Evolutionary conservation across 2,329 filamentous ascomycete species (phyloP).

Genomic region (Arthrobotrys iridis): DNA sequence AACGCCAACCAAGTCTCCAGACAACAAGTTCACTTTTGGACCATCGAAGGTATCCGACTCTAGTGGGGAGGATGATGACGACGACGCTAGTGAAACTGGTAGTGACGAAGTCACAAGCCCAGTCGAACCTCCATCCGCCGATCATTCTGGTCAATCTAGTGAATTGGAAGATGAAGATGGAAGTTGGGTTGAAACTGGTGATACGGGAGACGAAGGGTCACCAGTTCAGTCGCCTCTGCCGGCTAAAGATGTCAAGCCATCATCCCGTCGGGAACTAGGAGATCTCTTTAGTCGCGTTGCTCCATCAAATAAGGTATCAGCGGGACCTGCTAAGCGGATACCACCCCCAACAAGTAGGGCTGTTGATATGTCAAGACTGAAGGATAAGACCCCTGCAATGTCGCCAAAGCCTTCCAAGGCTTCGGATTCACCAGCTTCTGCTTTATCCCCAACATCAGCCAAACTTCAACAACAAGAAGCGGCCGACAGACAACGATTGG

Average conservation of each 20-base stretch:
- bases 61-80: not conserved
- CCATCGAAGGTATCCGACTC: not conserved
- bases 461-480: slow-evolving; percentile 32
- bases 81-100: slow-evolving; percentile 20
- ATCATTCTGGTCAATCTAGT: slow-evolving; percentile 36
- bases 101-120: slow-evolving; percentile 6
- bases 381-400: slow-evolving; percentile 1
- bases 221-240: slow-evolving; percentile 5
- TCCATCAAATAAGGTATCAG: not conserved
- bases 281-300: slow-evolving; percentile 1
- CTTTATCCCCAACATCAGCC: slow-evolving; percentile 20
- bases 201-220: slow-evolving; percentile 35
- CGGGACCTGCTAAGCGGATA: not conserved
- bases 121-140: not conserved
- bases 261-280: not conserved
- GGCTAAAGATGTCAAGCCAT: not conserved
- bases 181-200: slow-evolving; percentile 41
- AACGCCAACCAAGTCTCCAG: not conserved
- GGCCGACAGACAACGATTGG: slow-evolving; percentile 10
- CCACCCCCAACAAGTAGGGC: not conserved
- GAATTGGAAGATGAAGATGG: slow-evolving; percentile 48
- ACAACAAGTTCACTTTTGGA: not conserved
- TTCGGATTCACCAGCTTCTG: not conserved
- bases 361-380: not conserved
- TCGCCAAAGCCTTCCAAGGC: not conserved